Base-by-base conservation (phyloP, 139 green algal genomes). In the Chlorella sp. region DNA sequence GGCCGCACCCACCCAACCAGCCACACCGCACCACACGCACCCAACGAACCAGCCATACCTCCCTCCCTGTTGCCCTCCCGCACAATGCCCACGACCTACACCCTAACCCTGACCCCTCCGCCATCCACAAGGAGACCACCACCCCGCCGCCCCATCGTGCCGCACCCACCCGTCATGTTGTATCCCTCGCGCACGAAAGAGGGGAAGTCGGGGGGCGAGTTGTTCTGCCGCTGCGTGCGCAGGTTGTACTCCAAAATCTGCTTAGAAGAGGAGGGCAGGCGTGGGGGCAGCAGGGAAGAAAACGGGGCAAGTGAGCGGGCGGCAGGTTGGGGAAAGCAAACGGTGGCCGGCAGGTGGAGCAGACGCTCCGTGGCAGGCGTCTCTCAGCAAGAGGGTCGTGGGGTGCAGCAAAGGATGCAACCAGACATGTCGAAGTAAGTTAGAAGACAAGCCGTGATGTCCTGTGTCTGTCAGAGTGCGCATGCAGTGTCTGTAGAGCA, bases 151-250 rank as follows among this genome's bases (percentile, higher is more conserved):
- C 24, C 28, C 1, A 14, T 30, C 53, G 24, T 2, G 0, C 18
- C 34, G 3, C 16, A 24, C 81, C 19, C 82, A 86, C 96, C 91
- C 36, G 94, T 96, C 89, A 99, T 96, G 78, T 99, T 93, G 90
- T 97, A 99, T 32, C 98, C 98, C 83, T 98, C 92, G 14, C 97
- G 91, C 14, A 99, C 91, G 88, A 99, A 99, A 1, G 69, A 88
- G 0, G 97, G 97, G 84, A 99, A 99, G 28, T 95, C 96, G 2
- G 64, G 28, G 0, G 97, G 96, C 2, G 93, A 96, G 21, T 94
- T 94, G 89, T 99, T 99, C 87, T 98, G 96, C 21, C 85, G 81
- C 85, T 99, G 97, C 0, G 98, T 96, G 12, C 97, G 93, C 76
- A 90, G 91, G 90, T 99, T 99, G 82, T 96, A 92, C 32, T 94